A percentile compares a stretch with the other conserved stretches of the same genome.
Conservation (phyloP, 805 yeast genomes). For the Ogataea zsoltii region DNA sequence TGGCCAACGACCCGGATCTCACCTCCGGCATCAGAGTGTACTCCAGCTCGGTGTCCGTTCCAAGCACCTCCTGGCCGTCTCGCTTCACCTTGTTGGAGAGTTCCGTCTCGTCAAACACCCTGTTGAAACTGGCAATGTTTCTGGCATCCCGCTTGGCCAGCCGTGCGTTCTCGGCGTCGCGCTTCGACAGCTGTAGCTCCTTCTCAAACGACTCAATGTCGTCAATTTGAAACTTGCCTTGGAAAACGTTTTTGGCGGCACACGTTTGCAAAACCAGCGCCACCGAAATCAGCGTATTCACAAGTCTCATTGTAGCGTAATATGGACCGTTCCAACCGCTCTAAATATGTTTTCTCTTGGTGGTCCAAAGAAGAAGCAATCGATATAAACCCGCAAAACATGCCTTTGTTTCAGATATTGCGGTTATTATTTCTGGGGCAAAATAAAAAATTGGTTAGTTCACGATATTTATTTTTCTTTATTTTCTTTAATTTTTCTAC, state of each 20-base stretch:
- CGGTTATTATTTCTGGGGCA: no score
- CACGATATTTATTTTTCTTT: not conserved
- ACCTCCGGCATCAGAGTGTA: slow-evolving; percentile 29
- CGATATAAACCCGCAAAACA: not conserved
- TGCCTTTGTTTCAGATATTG: no score
- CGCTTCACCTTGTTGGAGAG: slow-evolving; percentile 4
- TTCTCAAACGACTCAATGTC: slow-evolving; percentile 12
- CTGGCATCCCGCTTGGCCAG: slow-evolving; percentile 16
- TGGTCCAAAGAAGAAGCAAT: not conserved
- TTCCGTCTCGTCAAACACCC: slow-evolving; percentile 8
- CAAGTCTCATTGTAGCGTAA: not conserved
- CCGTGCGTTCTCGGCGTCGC: slow-evolving; percentile 20
- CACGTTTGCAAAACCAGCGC: slow-evolving; percentile 4
- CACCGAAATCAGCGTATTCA: not conserved
- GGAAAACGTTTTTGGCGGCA: slow-evolving; percentile 21
- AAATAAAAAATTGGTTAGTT: not conserved
- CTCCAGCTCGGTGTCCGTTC: slow-evolving; percentile 13
- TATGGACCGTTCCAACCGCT: not conserved
- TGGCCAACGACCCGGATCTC: slow-evolving; percentile 32
- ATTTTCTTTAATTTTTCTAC: no score
- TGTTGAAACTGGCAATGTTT: slow-evolving; percentile 5
- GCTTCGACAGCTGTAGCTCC: slow-evolving; percentile 16
- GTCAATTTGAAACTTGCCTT: slow-evolving; percentile 10
- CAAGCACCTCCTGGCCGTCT: slow-evolving; percentile 9
- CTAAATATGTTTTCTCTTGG: not conserved